phyloP scores from a whole-genome alignment of 129 eudicot genomes.

The Mikania micrantha region DNA sequence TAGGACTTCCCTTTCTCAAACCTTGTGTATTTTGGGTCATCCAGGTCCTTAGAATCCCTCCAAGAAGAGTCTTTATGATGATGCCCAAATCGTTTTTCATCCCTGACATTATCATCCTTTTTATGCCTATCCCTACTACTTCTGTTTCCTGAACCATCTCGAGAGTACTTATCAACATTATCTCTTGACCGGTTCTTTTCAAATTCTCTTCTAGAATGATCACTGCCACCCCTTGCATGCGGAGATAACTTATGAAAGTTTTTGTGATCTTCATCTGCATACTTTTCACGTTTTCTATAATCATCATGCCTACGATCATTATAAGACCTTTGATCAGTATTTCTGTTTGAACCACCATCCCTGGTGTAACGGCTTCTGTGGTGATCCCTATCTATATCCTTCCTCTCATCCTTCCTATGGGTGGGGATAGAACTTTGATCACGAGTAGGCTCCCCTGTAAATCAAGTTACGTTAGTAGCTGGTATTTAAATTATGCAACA shows the following conservation, averaged over 20 bases:
- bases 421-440: constrained; percentile 45
- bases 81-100: constrained; percentile 44
- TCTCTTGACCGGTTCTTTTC: constrained; percentile 60
- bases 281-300: constrained; percentile 45
- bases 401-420: constrained; percentile 44
- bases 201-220: constrained; percentile 44
- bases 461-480: constrained; percentile 11
- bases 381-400: constrained; percentile 40
- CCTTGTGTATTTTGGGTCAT: constrained; percentile 32
- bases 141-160: constrained; percentile 43
- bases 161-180: constrained; percentile 39
- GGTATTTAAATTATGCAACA: constrained; percentile 5
- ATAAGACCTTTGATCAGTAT: constrained; percentile 47
- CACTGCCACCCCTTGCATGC: constrained; percentile 37
- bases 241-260: constrained; percentile 37
- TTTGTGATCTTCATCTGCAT: constrained; percentile 54
- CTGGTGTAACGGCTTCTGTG: constrained; percentile 42
- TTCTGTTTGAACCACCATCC: constrained; percentile 37
- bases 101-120: constrained; percentile 41
- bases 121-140: constrained; percentile 48
- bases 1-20: constrained; percentile 47
- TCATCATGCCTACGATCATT: constrained; percentile 54
- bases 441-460: constrained; percentile 57
- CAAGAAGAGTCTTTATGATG: constrained; percentile 43
- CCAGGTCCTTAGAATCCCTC: constrained; percentile 37